Evolutionary conservation across 2,329 filamentous ascomycete genomes (phyloP).

Genomic region (Epichloe coenophiala): DNA sequence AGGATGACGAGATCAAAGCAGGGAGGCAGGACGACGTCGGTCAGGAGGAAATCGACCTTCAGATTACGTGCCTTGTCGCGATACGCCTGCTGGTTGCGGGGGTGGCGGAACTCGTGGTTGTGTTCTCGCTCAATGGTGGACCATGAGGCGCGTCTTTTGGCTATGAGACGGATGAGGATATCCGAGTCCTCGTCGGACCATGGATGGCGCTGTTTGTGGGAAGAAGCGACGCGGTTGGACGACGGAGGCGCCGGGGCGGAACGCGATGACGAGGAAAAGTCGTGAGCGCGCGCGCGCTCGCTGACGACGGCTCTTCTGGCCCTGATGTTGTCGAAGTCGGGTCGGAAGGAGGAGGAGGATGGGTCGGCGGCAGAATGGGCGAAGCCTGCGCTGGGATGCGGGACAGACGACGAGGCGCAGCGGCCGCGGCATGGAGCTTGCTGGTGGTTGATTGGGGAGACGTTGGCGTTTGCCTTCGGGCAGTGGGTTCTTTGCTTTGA

Average conservation of each 20-base stretch:
- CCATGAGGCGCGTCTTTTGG: constrained; percentile 16
- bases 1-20: constrained; percentile 37
- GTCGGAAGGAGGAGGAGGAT: not conserved
- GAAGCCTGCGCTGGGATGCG: not conserved
- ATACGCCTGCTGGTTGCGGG: constrained; percentile 40
- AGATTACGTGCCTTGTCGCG: constrained; percentile 45
- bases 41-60: constrained; percentile 37
- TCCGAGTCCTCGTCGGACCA: constrained; percentile 31
- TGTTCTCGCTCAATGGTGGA: constrained; percentile 19
- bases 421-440: constrained; percentile 10
- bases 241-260: not conserved
- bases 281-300: not conserved
- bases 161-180: constrained; percentile 29
- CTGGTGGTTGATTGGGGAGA: constrained; percentile 2
- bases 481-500: constrained; percentile 2
- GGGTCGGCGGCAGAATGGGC: not conserved
- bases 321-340: not conserved
- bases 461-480: not conserved
- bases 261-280: not conserved
- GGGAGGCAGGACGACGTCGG: constrained; percentile 29
- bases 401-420: constrained; percentile 8
- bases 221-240: not conserved
- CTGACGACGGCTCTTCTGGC: not conserved
- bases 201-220: constrained; percentile 14
- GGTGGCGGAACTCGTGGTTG: constrained; percentile 23